Conservation (phyloP, 345 rosid species). For the Punica granatum region DNA sequence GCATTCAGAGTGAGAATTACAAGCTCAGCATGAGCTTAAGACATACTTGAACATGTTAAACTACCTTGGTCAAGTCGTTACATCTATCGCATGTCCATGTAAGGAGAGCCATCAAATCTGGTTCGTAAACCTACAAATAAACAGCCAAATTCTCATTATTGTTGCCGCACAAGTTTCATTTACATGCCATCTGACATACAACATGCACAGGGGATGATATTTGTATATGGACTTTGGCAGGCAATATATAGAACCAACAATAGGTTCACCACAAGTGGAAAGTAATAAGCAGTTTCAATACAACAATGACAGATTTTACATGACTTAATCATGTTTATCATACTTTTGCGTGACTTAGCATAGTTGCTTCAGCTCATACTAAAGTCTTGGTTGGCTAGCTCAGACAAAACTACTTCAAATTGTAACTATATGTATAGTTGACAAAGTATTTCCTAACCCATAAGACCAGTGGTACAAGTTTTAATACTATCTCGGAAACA, state of each 20-base stretch:
- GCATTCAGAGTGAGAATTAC: background rate
- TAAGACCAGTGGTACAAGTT: background rate
- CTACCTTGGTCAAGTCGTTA: conserved; percentile 67
- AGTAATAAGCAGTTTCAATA: background rate
- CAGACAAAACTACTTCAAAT: background rate
- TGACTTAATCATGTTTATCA: background rate
- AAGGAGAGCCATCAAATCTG: conserved; percentile 75
- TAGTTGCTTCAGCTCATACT: too few species aligned
- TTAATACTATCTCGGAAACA: background rate
- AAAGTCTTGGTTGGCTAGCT: background rate
- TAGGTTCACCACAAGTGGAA: background rate
- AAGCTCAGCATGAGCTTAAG: background rate
- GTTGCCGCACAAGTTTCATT: background rate
- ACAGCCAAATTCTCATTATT: background rate
- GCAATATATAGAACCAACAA: background rate
- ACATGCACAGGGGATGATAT: background rate
- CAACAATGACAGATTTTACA: background rate
- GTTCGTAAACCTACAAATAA: conserved; percentile 60
- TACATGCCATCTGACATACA: background rate
- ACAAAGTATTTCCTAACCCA: background rate
- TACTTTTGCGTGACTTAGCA: background rate
- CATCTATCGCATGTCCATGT: conserved; percentile 91
- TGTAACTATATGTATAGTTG: background rate
- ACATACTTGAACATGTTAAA: background rate
- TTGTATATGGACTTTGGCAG: background rate